Base-by-base conservation (phyloP, 352 stramenopile genomes). In the Phytophthora pluvialis region DNA sequence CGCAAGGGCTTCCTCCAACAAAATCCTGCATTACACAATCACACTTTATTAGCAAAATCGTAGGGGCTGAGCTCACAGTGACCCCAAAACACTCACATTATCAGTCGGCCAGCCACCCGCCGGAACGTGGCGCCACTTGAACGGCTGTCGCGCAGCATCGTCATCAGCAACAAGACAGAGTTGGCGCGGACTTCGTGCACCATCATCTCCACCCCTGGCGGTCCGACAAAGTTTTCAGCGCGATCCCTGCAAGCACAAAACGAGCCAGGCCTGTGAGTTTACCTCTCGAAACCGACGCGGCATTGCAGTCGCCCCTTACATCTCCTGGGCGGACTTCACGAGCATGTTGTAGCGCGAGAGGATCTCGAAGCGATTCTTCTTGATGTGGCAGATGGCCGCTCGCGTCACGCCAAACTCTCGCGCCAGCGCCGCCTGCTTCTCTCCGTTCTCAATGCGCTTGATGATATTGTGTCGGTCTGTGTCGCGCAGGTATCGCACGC, bases 311-410 rank as follows among this genome's bases (percentile, higher is more conserved):
- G 8, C 45, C 42, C 8, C 78, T 44, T 72, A 88, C 81, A 82
- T 74, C 55, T 85, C 78, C 31, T 85, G 70, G 4, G 75, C 73
- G 4, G 78, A 83, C 47, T 88, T 78, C 28, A 83, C 72, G 26
- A 88, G 52, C 57, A 83, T 58, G 29, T 88, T 79, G 65, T 83
- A 89, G 38, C 80, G 80, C 18, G 80, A 79, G n/a, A 92, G 66
- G 59, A 92, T 89, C 67, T 88, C 81, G 7, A 76, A 78, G 35
- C 76, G 75, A 49, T 92, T 90, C 63, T 92, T 92, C 52, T 92
- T 92, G 56, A 92, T 92, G 61, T 90, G 81, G 56, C 83, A 91
- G 51, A 91, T 86, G 15, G 83, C 83, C 0, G 83, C 81, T 5
- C 83, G 62, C 18, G 83, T 90, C 25, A 91, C 81, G n/a, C 83